phyloP scores from a whole-genome alignment of 2,329 filamentous ascomycete genomes.

The Fusarium irregulare region DNA sequence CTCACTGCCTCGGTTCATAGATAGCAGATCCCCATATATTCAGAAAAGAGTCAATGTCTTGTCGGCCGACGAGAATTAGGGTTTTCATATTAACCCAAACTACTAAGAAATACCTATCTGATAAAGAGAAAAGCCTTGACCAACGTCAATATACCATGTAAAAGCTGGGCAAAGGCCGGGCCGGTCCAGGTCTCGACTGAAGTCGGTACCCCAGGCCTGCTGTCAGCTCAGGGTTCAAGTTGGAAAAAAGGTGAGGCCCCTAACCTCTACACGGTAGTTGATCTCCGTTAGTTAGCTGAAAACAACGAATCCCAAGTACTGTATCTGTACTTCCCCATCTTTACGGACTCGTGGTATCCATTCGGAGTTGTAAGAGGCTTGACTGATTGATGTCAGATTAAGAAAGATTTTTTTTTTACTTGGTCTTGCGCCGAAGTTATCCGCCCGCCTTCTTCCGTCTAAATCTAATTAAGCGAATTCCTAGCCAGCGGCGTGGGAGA shows the following conservation, averaged over 20 bases:
- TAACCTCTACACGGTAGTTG: constrained; percentile 22
- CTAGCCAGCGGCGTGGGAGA: constrained; percentile 37
- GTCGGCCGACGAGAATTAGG: neutral
- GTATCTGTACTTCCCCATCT: neutral
- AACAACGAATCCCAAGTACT: constrained; percentile 2
- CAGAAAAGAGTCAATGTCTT: neutral
- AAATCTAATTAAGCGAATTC: constrained; percentile 16
- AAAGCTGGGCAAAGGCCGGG: neutral
- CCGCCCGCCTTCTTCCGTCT: neutral
- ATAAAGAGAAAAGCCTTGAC: constrained; percentile 14
- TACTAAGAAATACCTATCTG: neutral
- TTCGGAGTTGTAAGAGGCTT: neutral
- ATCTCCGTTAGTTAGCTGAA: constrained; percentile 31
- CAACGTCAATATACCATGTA: neutral
- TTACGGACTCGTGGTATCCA: constrained; percentile 2
- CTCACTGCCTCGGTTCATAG: neutral
- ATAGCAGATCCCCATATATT: neutral
- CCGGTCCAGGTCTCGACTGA: neutral
- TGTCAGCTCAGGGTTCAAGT: constrained; percentile 2
- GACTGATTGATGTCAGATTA: neutral
- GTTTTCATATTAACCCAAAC: neutral
- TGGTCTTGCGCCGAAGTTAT: constrained; percentile 25
- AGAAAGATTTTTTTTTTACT: neutral
- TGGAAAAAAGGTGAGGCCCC: neutral
- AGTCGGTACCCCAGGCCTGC: constrained; percentile 11